Base-by-base conservation (phyloP, 345 rosid genomes). In the Sapria himalayana region DNA sequence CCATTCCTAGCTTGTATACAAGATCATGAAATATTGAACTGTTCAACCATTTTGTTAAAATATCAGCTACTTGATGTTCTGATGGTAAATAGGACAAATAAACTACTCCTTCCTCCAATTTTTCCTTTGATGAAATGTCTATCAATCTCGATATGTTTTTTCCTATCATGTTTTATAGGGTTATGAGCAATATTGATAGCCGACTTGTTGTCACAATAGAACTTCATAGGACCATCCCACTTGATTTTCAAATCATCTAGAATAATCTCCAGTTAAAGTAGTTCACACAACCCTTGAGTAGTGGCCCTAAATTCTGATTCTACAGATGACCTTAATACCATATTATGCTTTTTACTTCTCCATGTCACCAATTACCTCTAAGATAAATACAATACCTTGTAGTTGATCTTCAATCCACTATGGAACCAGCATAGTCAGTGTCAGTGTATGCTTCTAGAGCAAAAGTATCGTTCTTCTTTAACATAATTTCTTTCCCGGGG, bases 281-380 rank as follows among this genome's bases (percentile, higher is more conserved):
- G 19, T 37, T 17, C 40, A 37, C 40, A 37, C 12, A 37, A 37
- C 19, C 40, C 40, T 37, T 37, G 40, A 37, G 40, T 9, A 37
- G 19, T 37, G 19, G 40, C 40, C 40, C 19, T 37, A 12, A 37
- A 37, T 37, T 37, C 5, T 37, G 19, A 37, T 37, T n/a, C 4
- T 37, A 22, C 1, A 15, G 12, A 37, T 3, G 3, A 37, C 2
- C 40, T 4, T n/a, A n/a, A n/a, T n/a, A n/a, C n/a, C n/a, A n/a
- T n/a, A n/a, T n/a, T n/a, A n/a, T n/a, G n/a, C n/a, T n/a, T n/a
- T n/a, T n/a, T n/a, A n/a, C n/a, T n/a, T n/a, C n/a, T n/a, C n/a
- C n/a, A n/a, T n/a, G n/a, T n/a, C n/a, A n/a, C n/a, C n/a, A n/a
- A n/a, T n/a, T n/a, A n/a, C n/a, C n/a, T n/a, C n/a, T n/a, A n/a